phyloP scores from a whole-genome alignment of 352 stramenopile genomes.

The Phytophthora ramorum region DNA sequence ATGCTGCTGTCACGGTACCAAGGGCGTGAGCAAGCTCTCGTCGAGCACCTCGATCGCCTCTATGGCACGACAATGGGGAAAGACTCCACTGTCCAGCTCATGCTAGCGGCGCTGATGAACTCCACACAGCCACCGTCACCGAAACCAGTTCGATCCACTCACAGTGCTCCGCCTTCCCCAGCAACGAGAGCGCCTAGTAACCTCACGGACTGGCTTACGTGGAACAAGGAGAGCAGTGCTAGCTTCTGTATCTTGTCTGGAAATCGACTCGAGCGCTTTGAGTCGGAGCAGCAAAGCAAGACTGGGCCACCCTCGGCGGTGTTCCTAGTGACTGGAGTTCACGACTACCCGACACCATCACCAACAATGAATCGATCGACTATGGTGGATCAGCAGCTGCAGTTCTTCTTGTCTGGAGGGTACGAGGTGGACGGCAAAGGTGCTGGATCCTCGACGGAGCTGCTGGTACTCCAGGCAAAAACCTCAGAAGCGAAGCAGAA shows the following conservation, averaged over 20 bases:
- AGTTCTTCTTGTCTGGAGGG: slow-evolving; percentile 35
- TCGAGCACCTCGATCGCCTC: slow-evolving; percentile 74
- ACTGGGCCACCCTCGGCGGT: slow-evolving; percentile 43
- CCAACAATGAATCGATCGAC: slow-evolving; percentile 33
- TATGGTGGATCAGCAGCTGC: slow-evolving; percentile 17
- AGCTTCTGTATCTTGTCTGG: slow-evolving; percentile 58
- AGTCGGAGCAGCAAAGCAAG: slow-evolving; percentile 47
- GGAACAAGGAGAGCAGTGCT: slow-evolving; percentile 35
- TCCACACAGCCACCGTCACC: slow-evolving; percentile 4
- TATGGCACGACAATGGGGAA: slow-evolving; percentile 57
- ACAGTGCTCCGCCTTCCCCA: slow-evolving; percentile 38
- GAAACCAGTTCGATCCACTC: neutral
- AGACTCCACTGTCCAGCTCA: slow-evolving; percentile 35
- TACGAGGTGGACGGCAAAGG: slow-evolving; percentile 13
- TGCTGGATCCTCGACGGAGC: slow-evolving; percentile 6
- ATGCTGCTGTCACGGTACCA: slow-evolving; percentile 63
- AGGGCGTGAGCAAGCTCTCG: slow-evolving; percentile 54
- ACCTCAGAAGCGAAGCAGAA: slow-evolving; percentile 54
- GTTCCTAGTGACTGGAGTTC: slow-evolving; percentile 53
- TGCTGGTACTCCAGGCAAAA: slow-evolving; percentile 45
- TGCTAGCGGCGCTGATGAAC: slow-evolving; percentile 37
- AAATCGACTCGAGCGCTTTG: slow-evolving; percentile 61
- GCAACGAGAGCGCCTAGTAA: slow-evolving; percentile 18
- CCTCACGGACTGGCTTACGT: slow-evolving; percentile 45
- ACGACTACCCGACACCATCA: slow-evolving; percentile 48